Evolutionary conservation across 208 protist genomes (phyloP), one percentile per base, ranked within the genome.

Genomic region (Leishmania braziliensis): DNA sequence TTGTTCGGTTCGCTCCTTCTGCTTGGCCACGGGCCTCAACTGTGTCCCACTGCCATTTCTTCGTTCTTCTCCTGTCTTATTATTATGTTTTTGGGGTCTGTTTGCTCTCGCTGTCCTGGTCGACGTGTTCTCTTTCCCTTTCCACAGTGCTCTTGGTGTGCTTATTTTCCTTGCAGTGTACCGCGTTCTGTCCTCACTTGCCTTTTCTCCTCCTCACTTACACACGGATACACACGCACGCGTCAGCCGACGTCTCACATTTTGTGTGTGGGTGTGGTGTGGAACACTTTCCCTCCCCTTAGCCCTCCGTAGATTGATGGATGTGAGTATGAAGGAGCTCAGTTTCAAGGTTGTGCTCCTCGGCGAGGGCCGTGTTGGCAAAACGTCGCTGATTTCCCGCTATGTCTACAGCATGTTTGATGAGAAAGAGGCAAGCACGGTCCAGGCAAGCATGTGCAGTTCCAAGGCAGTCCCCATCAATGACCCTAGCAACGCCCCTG

Each of bases 321-420:
- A 12, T 71, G 10, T 12, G 60, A 18, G n/a, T n/a, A 66, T 66
- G 60, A 29, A 5, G 60, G 60, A 18, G 10, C 60, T 66, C 60
- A 66, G n/a, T 36, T 80, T 48, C 93, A 97, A 97, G 71, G 85
- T 96, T 6, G 93, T 97, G 16, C 86, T 97, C 6, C 89, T 97
- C 0, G 93, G 93, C 14, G 93, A 98, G 74, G 91, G 92, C 51
- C 91, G 94, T 9, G 92, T 97, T 10, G 93, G 94, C n/a, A 97
- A 98, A 69, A 96, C 93, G 5, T 95, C 90, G 10, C 71, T 98
- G 16, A 83, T 98, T 77, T 89, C 88, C 16, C 90, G 92, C 63
- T 97, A 92, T 63, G 82, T 93, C n/a, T 77, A 94, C 75, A 88
- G 93, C 78, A 84, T 78, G 4, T 98, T 96, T 75, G 85, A 92